phyloP scores from a whole-genome alignment of 371 early-diverging fungal species.

The Lichtheimia ramosa region DNA sequence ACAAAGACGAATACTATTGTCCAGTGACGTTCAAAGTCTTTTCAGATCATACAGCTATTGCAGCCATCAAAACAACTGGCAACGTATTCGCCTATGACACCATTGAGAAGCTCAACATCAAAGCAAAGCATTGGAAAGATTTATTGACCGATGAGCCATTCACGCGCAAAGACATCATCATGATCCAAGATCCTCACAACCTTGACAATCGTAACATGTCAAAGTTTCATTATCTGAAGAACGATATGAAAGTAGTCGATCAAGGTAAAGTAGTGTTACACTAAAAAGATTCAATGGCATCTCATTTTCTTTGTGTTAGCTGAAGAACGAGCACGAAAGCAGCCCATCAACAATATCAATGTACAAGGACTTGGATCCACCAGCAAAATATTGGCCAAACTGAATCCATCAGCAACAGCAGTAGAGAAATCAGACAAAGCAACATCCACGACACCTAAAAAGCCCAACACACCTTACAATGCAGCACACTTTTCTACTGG shows the following conservation, averaged over 20 bases:
- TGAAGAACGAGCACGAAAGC: conserved; percentile 47
- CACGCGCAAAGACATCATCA: conserved; percentile 84
- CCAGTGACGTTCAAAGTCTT: conserved; percentile 91
- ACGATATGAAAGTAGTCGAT: conserved; percentile 60
- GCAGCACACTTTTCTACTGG: conserved; percentile 86
- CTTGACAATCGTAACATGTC: conserved; percentile 69
- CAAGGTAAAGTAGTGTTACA: conserved; percentile 39
- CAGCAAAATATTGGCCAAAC: conserved; percentile 58
- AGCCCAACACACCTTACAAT: conserved; percentile 60
- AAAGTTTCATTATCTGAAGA: conserved; percentile 73
- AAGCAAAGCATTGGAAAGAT: conserved; percentile 84
- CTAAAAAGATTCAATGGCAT: too few species aligned
- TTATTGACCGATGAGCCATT: conserved; percentile 88
- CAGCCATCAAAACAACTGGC: conserved; percentile 84
- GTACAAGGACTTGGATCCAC: conserved; percentile 59
- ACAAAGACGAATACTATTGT: conserved; percentile 81
- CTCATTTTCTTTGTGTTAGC: conserved; percentile 18
- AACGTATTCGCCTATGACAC: conserved; percentile 90
- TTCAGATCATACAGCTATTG: conserved; percentile 87
- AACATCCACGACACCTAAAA: conserved; percentile 28
- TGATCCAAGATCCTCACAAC: conserved; percentile 88
- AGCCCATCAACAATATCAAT: conserved; percentile 67
- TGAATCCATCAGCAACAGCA: conserved; percentile 33
- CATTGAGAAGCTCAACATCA: conserved; percentile 84
- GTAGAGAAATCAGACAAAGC: conserved; percentile 24